phyloP scores from a whole-genome alignment of 75 land plant species.

The Cunninghamia lanceolata region DNA sequence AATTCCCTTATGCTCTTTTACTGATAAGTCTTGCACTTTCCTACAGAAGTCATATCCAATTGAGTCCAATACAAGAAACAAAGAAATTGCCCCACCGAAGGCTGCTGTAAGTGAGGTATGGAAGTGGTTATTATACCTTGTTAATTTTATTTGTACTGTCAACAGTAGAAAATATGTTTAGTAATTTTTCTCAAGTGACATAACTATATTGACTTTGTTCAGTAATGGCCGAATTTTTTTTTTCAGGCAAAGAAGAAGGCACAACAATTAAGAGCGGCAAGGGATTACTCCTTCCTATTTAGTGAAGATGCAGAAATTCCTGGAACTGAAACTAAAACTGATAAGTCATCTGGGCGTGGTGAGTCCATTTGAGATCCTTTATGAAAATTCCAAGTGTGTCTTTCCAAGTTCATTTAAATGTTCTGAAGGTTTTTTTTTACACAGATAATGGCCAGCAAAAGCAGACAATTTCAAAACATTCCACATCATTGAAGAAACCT shows the following conservation, averaged over 20 bases:
- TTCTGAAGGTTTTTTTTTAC: not conserved
- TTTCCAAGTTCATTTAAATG: not conserved
- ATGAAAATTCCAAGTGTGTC: not conserved
- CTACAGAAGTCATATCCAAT: not conserved
- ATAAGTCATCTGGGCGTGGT: not conserved
- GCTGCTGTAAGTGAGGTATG: constrained; percentile 31
- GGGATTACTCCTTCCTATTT: constrained; percentile 85
- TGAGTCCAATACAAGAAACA: constrained; percentile 12
- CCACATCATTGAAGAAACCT: not conserved
- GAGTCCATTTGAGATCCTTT: not conserved
- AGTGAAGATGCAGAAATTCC: constrained; percentile 71
- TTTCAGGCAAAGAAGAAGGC: constrained; percentile 51
- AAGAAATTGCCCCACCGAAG: constrained; percentile 16
- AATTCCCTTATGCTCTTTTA: constrained; percentile 14
- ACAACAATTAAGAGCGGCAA: constrained; percentile 53
- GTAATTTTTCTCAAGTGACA: too few species aligned
- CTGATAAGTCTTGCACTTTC: not conserved
- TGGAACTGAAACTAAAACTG: constrained; percentile 10
- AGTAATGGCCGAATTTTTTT: not conserved
- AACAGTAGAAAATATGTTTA: too few species aligned
- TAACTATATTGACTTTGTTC: not conserved
- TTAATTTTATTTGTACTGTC: too few species aligned
- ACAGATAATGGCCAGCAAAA: not conserved
- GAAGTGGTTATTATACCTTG: not conserved
- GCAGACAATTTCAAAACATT: not conserved